phyloP scores from a whole-genome alignment of 441 rosid species.

The Aquilaria agallochum region DNA sequence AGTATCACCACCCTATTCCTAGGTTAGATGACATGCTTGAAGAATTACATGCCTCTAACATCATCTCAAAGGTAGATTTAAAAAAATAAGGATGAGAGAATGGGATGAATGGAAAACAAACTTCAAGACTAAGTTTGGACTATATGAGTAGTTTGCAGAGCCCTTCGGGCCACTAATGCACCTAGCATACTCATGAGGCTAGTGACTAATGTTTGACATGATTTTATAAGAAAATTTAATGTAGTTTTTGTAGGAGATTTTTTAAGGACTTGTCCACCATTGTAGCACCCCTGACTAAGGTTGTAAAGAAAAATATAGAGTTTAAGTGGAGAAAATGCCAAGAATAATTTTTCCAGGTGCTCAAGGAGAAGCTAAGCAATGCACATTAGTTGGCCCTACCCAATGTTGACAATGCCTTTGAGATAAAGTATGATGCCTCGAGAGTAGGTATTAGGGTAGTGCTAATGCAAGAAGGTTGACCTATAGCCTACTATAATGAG shows the following conservation, averaged over 20 bases:
- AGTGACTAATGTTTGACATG: not conserved
- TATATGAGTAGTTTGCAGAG: not conserved
- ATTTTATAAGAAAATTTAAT: not conserved
- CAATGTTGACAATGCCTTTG: not conserved
- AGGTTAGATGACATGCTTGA: no score
- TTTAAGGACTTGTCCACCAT: not conserved
- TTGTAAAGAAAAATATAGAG: no score
- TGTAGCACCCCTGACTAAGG: not conserved
- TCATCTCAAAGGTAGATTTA: not conserved
- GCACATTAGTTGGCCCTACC: not conserved
- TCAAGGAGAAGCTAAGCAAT: no score
- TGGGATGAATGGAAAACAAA: not conserved
- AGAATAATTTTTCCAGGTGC: not conserved
- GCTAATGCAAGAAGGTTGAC: no score
- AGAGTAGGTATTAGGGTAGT: no score
- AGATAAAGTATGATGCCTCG: not conserved
- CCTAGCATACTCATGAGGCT: slow-evolving; percentile 1
- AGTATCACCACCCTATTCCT: no score
- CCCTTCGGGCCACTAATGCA: not conserved
- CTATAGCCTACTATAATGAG: not conserved
- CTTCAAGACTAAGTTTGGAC: not conserved
- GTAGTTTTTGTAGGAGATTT: not conserved
- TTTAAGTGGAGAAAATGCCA: not conserved
- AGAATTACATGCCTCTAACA: not conserved
- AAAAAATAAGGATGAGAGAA: not conserved